Percentiles rank a stretch among this genome's conserved stretches.
Evolutionary conservation across 805 yeast species (phyloP).

Genomic region (Nadsonia fulvescens): DNA sequence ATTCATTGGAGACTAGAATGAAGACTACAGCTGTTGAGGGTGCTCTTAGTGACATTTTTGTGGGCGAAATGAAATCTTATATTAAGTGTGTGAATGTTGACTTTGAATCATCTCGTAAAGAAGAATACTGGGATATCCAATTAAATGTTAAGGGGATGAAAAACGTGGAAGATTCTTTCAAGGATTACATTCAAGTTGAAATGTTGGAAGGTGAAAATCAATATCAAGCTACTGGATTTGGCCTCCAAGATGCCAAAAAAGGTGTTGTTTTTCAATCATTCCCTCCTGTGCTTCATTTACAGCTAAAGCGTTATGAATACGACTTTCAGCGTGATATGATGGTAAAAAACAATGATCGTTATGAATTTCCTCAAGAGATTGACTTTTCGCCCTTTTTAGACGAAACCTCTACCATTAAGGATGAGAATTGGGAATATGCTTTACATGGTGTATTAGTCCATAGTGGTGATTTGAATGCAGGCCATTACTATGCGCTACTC

Average conservation of each 20-base stretch:
- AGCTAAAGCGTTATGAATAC: conserved; percentile 84
- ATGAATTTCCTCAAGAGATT: conserved; percentile 71
- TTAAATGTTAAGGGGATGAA: conserved; percentile 74
- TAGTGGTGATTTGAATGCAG: conserved; percentile 87
- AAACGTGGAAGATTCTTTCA: conserved; percentile 57
- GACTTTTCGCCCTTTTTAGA: conserved; percentile 70
- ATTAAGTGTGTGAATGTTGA: conserved; percentile 86
- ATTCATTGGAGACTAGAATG: conserved; percentile 77
- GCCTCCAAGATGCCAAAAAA: conserved; percentile 89
- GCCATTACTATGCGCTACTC: conserved; percentile 90
- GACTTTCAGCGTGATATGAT: conserved; percentile 78
- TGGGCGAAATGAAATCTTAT: conserved; percentile 91
- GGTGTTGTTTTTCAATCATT: conserved; percentile 84
- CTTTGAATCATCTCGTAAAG: conserved; percentile 78
- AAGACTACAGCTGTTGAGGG: conserved; percentile 70
- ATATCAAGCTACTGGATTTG: conserved; percentile 77
- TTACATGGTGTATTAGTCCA: conserved; percentile 92
- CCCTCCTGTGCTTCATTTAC: conserved; percentile 87
- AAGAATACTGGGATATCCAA: conserved; percentile 97
- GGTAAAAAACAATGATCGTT: conserved; percentile 81
- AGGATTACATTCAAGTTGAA: conserved; percentile 76
- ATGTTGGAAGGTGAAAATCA: conserved; percentile 87
- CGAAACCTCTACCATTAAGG: conserved; percentile 22
- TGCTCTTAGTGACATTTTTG: conserved; percentile 63
- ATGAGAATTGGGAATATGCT: conserved; percentile 57